Evolutionary conservation across 768 basidiomycete species (phyloP).

Genomic region (Zangia roseola): DNA sequence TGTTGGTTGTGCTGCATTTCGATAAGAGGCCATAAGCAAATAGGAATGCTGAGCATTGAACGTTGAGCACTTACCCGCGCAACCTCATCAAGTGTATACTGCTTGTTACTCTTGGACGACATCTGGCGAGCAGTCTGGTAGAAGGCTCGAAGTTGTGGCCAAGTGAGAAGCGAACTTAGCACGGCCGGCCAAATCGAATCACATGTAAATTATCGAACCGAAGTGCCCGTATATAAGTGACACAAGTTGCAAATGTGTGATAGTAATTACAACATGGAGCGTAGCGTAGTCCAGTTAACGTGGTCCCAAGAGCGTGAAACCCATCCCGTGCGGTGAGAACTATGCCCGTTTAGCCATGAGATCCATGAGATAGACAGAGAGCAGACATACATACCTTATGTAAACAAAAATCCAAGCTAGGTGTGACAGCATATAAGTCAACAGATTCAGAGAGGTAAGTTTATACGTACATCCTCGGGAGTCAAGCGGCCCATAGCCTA

Average conservation of each 20-base stretch:
- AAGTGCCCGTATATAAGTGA: too few relatives aligned
- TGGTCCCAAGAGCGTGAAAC: too few relatives aligned
- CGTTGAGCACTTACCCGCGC: slow-evolving; percentile 65
- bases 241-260: too few relatives aligned
- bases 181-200: too few relatives aligned
- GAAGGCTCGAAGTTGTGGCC: too few relatives aligned
- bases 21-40: background rate
- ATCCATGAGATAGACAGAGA: background rate
- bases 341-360: background rate
- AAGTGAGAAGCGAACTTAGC: too few relatives aligned
- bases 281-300: background rate
- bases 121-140: too few relatives aligned
- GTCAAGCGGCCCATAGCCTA: slow-evolving; percentile 93
- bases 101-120: slow-evolving; percentile 23
- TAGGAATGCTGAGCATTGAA: background rate
- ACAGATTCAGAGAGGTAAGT: background rate
- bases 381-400: slow-evolving; percentile 37
- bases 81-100: slow-evolving; percentile 61
- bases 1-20: slow-evolving; percentile 75
- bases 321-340: too few relatives aligned
- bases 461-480: slow-evolving; percentile 64
- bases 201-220: too few relatives aligned
- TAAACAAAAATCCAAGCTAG: slow-evolving; percentile 47
- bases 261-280: background rate
- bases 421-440: slow-evolving; percentile 2